Percentiles rank a stretch among this genome's conserved stretches.
These are phyloP conservation scores for Tetramitus jugosus DNA, from an alignment of 208 protist species.

Conservation along the genomic window DNA sequence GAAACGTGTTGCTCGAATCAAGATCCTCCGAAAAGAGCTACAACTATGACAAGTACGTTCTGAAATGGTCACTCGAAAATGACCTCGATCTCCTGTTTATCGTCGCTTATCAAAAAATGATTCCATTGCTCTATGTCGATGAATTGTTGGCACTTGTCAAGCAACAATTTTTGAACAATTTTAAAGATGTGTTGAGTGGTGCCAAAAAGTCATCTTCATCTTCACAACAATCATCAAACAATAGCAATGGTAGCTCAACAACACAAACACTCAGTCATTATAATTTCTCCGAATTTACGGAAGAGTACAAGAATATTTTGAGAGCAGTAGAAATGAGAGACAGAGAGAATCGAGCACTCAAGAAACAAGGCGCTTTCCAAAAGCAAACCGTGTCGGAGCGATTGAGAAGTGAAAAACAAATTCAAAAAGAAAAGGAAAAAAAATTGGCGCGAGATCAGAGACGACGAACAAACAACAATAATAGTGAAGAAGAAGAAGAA, in stretches of 20 bases:
- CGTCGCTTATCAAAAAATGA: conserved; percentile 75
- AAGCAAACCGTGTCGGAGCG: too few relatives aligned
- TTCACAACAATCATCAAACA: conserved; percentile 29
- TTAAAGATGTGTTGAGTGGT: conserved; percentile 27
- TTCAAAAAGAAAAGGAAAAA: not conserved
- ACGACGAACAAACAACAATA: not conserved
- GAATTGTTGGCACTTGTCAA: conserved; percentile 66
- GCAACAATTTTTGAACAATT: conserved; percentile 52
- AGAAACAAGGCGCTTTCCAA: not conserved
- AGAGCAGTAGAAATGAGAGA: conserved; percentile 23
- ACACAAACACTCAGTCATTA: too few relatives aligned
- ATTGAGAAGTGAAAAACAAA: not conserved
- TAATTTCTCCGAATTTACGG: not conserved
- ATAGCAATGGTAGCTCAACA: conserved; percentile 11
- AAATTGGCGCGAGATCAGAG: not conserved
- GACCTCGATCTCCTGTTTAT: conserved; percentile 82
- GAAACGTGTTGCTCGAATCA: conserved; percentile 81
- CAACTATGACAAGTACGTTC: conserved; percentile 61
- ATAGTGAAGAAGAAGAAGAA: not conserved
- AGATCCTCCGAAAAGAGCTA: conserved; percentile 56
- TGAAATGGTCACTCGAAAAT: conserved; percentile 81
- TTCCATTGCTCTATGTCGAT: conserved; percentile 69
- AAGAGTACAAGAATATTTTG: not conserved
- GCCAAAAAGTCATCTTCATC: conserved; percentile 19
- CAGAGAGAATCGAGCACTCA: not conserved